These are phyloP conservation scores for Helminthosporium solani DNA, from an alignment of 2,329 filamentous ascomycete genomes.

Conservation along the genomic window DNA sequence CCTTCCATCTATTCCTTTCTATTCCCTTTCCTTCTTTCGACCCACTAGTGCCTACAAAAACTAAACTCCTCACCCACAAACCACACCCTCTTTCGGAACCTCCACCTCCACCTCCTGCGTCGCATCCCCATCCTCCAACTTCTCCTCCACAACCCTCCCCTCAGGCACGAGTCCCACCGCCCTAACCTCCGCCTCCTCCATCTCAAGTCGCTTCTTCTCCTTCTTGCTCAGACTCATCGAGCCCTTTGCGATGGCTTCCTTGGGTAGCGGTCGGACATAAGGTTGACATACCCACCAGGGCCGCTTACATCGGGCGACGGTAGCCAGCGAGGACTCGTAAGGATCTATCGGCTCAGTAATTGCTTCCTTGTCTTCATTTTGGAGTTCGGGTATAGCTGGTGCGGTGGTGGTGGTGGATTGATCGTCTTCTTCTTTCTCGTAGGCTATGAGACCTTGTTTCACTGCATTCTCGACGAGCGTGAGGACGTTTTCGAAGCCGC, in stretches of 20 bases:
- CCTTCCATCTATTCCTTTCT: too few relatives aligned
- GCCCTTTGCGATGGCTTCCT: constrained; percentile 82
- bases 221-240: constrained; percentile 75
- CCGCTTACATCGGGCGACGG: constrained; percentile 71
- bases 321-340: constrained; percentile 60
- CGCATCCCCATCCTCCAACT: constrained; percentile 8
- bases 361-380: constrained; percentile 29
- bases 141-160: constrained; percentile 55
- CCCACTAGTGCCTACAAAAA: too few relatives aligned
- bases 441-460: constrained; percentile 70
- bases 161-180: constrained; percentile 26
- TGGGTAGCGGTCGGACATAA: constrained; percentile 80
- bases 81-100: constrained; percentile 47
- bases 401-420: constrained; percentile 2
- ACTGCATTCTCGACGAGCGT: constrained; percentile 73
- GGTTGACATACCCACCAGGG: constrained; percentile 92
- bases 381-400: constrained; percentile 24
- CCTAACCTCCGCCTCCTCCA: constrained; percentile 44
- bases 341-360: constrained; percentile 21
- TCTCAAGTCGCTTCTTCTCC: constrained; percentile 42
- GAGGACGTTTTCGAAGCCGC: constrained; percentile 74
- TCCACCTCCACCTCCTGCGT: constrained; percentile 41
- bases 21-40: too few relatives aligned
- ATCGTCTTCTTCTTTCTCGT: constrained; percentile 46
- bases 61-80: constrained; percentile 49